Evolutionary conservation across 345 rosid species (phyloP), one percentile per base, ranked within the genome.

Genomic region (Acer saccharum): DNA sequence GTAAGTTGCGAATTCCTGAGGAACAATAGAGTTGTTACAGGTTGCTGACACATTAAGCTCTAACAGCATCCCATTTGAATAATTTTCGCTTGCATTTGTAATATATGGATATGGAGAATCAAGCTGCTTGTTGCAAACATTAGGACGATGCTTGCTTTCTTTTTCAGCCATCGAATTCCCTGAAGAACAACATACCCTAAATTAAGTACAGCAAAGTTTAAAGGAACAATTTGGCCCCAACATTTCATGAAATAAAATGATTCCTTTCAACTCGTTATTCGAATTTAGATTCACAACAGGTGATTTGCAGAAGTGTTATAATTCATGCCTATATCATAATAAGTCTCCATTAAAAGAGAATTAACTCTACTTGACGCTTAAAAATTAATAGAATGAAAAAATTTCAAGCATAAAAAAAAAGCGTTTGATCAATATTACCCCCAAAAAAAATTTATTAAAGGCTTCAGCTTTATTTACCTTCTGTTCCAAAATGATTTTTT

Each of bases 1-100:
- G 21, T 74, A 67, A 76, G 82, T 84, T n/a, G 65, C 80, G 8
- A 80, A 72, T 27, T 80, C 86, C 20, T 66, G 80, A 80, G 77
- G 84, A 73, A 68, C 72, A 39, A 75, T 75, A 35, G 89, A 85
- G 73, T 77, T 79, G 66, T 80, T 78, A 69, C 76, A 67, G 75
- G 62, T 73, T 21, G 71, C 73, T 61, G 88, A 78, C 63, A 80
- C 74, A 70, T 83, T 79, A 77, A 75, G 65, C 81, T 85, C 87
- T 17, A 85, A 64, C 61, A 86, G 79, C 79, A 83, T 52, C 43
- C 81, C 84, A 67, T 79, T 72, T 75, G 85, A 64, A 65, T 25
- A 10, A 52, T 78, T 78, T 68, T 77, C 43, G 41, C 78, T 74
- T 55, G 55, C 35, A 69, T 77, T 76, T 76, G 64, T 46, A 41